A percentile compares a stretch with the other conserved stretches of the same genome.
Evolutionary conservation across 1,284 basidiomycete species (phyloP).

Genomic region (Apiotrichum sp.): DNA sequence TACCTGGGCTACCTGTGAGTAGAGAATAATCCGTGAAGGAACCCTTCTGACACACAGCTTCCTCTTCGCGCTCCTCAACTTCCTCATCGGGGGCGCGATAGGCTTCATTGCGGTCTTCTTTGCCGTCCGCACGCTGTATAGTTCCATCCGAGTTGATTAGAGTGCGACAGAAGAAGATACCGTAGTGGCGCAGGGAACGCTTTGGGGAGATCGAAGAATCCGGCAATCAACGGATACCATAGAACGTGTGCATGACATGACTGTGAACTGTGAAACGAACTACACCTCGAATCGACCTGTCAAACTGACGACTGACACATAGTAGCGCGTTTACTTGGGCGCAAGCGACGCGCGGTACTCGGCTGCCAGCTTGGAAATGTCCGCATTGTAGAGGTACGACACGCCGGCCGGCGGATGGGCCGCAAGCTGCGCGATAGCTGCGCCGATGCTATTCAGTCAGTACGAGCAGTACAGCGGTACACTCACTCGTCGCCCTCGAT

Average conservation of each 20-base stretch:
- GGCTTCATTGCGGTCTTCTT: conserved; percentile 83
- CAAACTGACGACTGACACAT: not conserved
- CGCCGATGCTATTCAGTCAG: conserved; percentile 26
- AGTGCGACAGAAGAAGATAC: too few species aligned
- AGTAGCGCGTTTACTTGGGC: too few species aligned
- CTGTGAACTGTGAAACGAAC: too few species aligned
- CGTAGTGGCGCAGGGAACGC: not conserved
- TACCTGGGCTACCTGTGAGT: conserved; percentile 81
- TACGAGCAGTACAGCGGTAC: not conserved
- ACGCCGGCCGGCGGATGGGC: conserved; percentile 26
- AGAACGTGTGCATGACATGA: not conserved
- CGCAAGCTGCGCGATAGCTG: conserved; percentile 36
- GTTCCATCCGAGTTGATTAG: conserved; percentile 53
- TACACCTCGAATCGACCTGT: too few species aligned
- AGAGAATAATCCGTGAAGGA: not conserved
- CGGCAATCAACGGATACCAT: not conserved
- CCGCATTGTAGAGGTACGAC: conserved; percentile 19
- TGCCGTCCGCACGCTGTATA: conserved; percentile 74
- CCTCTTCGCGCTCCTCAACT: conserved; percentile 74
- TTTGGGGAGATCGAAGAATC: not conserved
- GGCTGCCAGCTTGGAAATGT: conserved; percentile 28
- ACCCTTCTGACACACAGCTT: conserved; percentile 37
- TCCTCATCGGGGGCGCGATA: conserved; percentile 80
- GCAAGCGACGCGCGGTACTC: conserved; percentile 16
- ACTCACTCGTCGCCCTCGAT: conserved; percentile 30